These are phyloP conservation scores for Sporothrix euskadiensis DNA, from an alignment of 2,329 filamentous ascomycete genomes.

Conservation along the genomic window DNA sequence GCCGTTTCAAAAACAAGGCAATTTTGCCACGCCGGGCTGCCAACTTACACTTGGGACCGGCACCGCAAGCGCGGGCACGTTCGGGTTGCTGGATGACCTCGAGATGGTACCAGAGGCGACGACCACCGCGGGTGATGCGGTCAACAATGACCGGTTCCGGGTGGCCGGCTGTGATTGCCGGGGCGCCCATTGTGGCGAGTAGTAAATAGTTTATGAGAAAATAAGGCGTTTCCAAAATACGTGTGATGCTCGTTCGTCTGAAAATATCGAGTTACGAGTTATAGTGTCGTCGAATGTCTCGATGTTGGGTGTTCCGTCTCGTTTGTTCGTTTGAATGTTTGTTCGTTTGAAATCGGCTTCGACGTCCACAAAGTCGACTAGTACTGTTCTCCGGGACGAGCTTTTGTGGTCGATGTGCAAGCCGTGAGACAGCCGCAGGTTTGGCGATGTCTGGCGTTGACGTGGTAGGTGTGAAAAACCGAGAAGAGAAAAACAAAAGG, in stretches of 20 bases:
- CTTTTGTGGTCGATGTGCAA: neutral
- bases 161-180: slow-evolving; percentile 33
- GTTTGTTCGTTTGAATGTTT: neutral
- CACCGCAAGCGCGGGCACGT: slow-evolving; percentile 90
- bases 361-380: neutral
- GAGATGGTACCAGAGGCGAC: slow-evolving; percentile 77
- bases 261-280: too few relatives aligned
- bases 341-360: neutral
- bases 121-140: slow-evolving; percentile 70
- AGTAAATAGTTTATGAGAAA: neutral
- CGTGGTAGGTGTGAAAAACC: neutral
- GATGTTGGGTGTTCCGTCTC: neutral
- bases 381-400: neutral
- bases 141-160: slow-evolving; percentile 38
- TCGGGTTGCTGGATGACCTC: slow-evolving; percentile 91
- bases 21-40: neutral
- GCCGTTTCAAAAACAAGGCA: neutral
- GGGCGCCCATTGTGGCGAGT: slow-evolving; percentile 26
- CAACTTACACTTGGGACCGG: slow-evolving; percentile 84
- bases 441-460: neutral
- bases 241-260: neutral
- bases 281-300: neutral
- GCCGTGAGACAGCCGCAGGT: neutral
- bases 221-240: neutral
- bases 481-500: neutral